Percentiles rank a stretch among this genome's conserved stretches.
These are phyloP conservation scores for Ramularia endophylla DNA, from an alignment of 2,329 filamentous ascomycete species.

Conservation along the genomic window DNA sequence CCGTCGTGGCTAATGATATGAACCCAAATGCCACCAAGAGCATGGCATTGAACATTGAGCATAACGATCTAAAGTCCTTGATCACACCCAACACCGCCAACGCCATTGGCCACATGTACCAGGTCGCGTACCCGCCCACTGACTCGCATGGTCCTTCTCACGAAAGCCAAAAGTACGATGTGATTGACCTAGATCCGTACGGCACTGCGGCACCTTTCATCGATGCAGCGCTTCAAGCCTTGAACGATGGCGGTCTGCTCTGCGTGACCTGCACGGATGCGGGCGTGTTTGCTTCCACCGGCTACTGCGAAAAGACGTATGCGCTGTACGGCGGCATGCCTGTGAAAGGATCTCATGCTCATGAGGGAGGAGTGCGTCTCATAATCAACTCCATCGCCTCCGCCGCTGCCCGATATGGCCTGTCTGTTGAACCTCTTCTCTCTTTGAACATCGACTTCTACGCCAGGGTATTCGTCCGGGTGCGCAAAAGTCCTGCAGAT, in stretches of 20 bases:
- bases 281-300: conserved; percentile 87
- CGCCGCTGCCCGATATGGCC: conserved; percentile 75
- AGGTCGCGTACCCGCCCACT: conserved; percentile 31
- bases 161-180: conserved; percentile 62
- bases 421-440: conserved; percentile 83
- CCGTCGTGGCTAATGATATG: conserved; percentile 73
- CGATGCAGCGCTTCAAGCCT: conserved; percentile 79
- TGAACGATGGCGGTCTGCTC: conserved; percentile 81
- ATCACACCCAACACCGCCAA: conserved; percentile 73
- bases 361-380: conserved; percentile 82
- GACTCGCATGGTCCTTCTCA: conserved; percentile 34
- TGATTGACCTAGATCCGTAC: conserved; percentile 95
- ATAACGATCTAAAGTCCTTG: conserved; percentile 68
- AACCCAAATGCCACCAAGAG: conserved; percentile 49
- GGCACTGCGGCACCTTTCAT: conserved; percentile 90
- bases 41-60: conserved; percentile 76
- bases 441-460: conserved; percentile 97
- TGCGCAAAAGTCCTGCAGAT: conserved; percentile 71
- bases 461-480: conserved; percentile 76
- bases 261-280: conserved; percentile 97
- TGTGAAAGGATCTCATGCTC: conserved; percentile 75
- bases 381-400: conserved; percentile 77
- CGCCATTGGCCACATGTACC: conserved; percentile 89
- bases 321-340: conserved; percentile 90
- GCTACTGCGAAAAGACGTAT: conserved; percentile 90